These are phyloP conservation scores for Canavalia ensiformis DNA, from an alignment of 306 rosid species.

Conservation along the genomic window DNA sequence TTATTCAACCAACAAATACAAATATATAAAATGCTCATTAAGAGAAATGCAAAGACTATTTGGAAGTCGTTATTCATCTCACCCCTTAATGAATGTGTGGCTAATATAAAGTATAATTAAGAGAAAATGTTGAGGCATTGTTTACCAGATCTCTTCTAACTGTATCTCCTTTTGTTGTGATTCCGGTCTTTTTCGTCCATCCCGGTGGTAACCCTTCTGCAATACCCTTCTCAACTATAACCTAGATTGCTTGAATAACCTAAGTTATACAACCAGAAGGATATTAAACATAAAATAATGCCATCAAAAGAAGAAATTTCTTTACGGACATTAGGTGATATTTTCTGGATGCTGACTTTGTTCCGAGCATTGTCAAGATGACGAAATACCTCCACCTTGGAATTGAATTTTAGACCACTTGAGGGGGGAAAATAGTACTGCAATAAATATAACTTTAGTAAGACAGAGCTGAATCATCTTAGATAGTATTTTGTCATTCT, in stretches of 20 bases:
- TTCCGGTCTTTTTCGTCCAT: constrained; percentile 68
- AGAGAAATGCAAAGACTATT: not conserved
- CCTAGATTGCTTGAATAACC: constrained; percentile 73
- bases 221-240: constrained; percentile 63
- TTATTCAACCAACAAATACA: not conserved
- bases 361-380: constrained; percentile 54
- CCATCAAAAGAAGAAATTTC: constrained; percentile 46
- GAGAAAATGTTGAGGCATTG: constrained; percentile 35
- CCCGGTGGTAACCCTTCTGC: constrained; percentile 73
- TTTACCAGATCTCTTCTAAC: constrained; percentile 70
- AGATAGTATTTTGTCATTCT: constrained; percentile 12
- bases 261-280: constrained; percentile 44
- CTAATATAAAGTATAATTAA: not conserved
- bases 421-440: constrained; percentile 75
- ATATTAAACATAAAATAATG: constrained; percentile 31
- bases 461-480: constrained; percentile 41
- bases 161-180: constrained; percentile 50
- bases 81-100: constrained; percentile 13
- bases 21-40: not conserved
- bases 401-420: constrained; percentile 62
- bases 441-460: constrained; percentile 49
- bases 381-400: constrained; percentile 68
- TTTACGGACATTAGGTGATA: constrained; percentile 65
- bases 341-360: constrained; percentile 51
- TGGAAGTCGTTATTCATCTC: not conserved